These are phyloP conservation scores for Mycotypha africana DNA, from an alignment of 371 early-diverging fungal species.

Conservation along the genomic window DNA sequence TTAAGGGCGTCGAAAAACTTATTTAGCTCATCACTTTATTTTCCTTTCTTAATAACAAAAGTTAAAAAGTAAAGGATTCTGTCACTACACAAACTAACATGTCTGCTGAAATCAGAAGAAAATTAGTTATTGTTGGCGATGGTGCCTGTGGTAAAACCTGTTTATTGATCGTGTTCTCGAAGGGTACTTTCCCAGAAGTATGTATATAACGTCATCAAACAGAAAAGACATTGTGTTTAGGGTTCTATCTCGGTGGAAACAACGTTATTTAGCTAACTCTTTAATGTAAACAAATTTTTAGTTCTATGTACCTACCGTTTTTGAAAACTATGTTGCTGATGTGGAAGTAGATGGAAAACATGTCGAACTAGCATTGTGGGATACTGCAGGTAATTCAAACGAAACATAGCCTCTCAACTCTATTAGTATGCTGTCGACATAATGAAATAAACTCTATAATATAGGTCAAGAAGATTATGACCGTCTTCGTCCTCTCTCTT, in stretches of 20 bases:
- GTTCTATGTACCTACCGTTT: slow-evolving; percentile 90
- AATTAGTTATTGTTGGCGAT: slow-evolving; percentile 97
- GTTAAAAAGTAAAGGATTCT: too few relatives aligned
- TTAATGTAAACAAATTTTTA: slow-evolving; percentile 13
- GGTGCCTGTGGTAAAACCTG: slow-evolving; percentile 98
- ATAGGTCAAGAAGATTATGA: slow-evolving; percentile 87
- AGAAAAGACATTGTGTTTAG: too few relatives aligned
- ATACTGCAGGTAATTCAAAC: slow-evolving; percentile 96
- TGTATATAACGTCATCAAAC: too few relatives aligned
- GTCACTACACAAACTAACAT: too few relatives aligned
- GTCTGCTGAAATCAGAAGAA: slow-evolving; percentile 87
- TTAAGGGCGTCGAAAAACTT: too few relatives aligned
- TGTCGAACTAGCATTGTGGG: slow-evolving; percentile 78
- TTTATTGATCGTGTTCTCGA: slow-evolving; percentile 91
- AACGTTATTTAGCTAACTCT: too few relatives aligned
- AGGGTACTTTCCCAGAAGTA: slow-evolving; percentile 91
- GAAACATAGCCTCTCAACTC: too few relatives aligned
- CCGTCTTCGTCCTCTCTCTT: slow-evolving; percentile 86
- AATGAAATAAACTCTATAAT: not conserved
- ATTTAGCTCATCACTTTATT: too few relatives aligned
- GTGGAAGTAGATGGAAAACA: slow-evolving; percentile 64
- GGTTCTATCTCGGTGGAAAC: too few relatives aligned
- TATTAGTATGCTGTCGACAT: not conserved
- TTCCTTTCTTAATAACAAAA: too few relatives aligned
- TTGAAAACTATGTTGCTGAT: slow-evolving; percentile 94